phyloP scores from a whole-genome alignment of 2,329 filamentous ascomycete genomes.

The Cytospora piceae region DNA sequence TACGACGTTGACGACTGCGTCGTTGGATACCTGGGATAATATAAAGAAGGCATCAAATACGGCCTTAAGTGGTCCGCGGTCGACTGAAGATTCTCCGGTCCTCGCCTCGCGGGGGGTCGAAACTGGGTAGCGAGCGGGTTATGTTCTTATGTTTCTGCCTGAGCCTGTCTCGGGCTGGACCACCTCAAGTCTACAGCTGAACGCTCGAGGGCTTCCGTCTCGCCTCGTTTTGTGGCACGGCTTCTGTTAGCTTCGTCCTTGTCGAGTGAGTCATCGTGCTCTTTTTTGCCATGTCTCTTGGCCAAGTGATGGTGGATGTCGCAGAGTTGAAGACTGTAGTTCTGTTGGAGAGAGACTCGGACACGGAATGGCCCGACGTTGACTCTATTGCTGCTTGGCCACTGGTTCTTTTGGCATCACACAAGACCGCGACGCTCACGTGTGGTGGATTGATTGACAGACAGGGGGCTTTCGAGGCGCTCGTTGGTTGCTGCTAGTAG shows the following conservation, averaged over 20 bases:
- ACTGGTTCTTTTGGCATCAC: conserved; percentile 11
- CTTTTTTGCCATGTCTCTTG: conserved; percentile 6
- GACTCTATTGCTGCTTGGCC: conserved; percentile 4
- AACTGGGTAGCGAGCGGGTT: conserved; percentile 10
- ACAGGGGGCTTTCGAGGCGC: conserved; percentile 6
- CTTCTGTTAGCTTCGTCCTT: conserved; percentile 7
- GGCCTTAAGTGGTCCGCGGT: conserved; percentile 23
- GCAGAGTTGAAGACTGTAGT: not conserved
- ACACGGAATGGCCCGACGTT: conserved; percentile 1
- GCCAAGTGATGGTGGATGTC: not conserved
- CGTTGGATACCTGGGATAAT: not conserved
- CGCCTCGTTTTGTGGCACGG: conserved; percentile 22
- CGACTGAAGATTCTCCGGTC: conserved; percentile 1
- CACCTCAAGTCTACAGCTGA: conserved; percentile 15
- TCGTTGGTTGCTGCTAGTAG: conserved; percentile 14
- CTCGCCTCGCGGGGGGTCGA: conserved; percentile 21
- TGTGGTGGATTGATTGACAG: conserved; percentile 18
- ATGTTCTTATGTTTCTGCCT: conserved; percentile 26
- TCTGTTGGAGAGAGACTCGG: conserved; percentile 13
- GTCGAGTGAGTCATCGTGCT: conserved; percentile 11
- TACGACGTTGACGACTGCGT: conserved; percentile 13
- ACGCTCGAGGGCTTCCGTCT: not conserved
- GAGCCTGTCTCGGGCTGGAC: conserved; percentile 28
- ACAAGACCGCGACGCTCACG: conserved; percentile 17
- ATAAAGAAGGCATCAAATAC: conserved; percentile 14